Conservation (phyloP, 163 green algal genomes). For the Chlamydomonas reinhardtii region DNA sequence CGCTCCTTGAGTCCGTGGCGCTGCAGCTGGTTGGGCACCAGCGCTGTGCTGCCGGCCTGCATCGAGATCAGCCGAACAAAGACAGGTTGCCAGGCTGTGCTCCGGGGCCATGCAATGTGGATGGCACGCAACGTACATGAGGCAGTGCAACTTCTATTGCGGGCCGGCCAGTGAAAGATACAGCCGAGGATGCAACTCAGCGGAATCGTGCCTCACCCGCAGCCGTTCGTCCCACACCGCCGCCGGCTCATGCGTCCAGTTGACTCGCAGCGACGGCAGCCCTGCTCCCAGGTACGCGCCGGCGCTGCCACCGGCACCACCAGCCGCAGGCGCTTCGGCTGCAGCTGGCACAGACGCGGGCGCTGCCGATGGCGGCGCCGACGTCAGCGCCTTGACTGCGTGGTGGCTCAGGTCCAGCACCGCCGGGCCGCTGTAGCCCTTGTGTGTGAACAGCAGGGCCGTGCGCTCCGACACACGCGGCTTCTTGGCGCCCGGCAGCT, state of each 20-base stretch:
- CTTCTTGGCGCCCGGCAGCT: constrained; percentile 37
- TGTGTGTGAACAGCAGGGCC: constrained; percentile 93
- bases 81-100: too few relatives aligned
- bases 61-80: too few relatives aligned
- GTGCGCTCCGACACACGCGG: constrained; percentile 62
- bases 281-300: background rate
- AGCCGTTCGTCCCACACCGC: constrained; percentile 74
- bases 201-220: too few relatives aligned
- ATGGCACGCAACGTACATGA: too few relatives aligned
- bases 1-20: constrained; percentile 68
- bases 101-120: too few relatives aligned
- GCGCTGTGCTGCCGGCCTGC: constrained; percentile 50
- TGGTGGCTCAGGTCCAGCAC: constrained; percentile 89
- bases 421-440: constrained; percentile 83
- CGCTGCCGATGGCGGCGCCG: background rate
- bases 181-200: too few relatives aligned
- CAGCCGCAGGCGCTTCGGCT: background rate
- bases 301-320: background rate
- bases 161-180: too few relatives aligned
- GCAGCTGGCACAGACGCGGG: too few relatives aligned
- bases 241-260: constrained; percentile 73
- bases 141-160: too few relatives aligned
- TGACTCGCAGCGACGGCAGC: constrained; percentile 61
- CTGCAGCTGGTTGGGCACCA: constrained; percentile 67
- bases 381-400: constrained; percentile 65